phyloP scores from a whole-genome alignment of 108 stramenopile genomes.

The Skeletonema menzelii region DNA sequence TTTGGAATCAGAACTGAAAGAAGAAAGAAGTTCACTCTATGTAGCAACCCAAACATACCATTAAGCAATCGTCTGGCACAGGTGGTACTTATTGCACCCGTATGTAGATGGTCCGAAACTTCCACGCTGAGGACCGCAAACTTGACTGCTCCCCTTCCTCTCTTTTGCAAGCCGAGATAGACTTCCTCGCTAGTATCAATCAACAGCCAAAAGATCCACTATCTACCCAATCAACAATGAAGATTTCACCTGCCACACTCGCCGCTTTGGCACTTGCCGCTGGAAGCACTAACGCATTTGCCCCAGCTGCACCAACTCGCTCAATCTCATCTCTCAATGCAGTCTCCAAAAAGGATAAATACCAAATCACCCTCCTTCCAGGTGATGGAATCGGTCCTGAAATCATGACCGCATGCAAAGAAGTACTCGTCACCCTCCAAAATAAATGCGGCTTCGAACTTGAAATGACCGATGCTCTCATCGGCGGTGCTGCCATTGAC shows the following conservation, averaged over 20 bases:
- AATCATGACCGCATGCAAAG: slow-evolving; percentile 90
- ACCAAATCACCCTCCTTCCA: slow-evolving; percentile 83
- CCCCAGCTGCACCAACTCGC: slow-evolving; percentile 20
- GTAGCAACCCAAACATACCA: too few relatives aligned
- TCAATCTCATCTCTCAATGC: slow-evolving; percentile 35
- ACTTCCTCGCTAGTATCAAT: not conserved
- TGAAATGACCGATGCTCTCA: slow-evolving; percentile 91
- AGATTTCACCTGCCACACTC: not conserved
- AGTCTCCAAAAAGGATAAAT: slow-evolving; percentile 85
- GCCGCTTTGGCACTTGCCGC: slow-evolving; percentile 12
- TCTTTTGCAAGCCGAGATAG: not conserved
- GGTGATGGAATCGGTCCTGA: slow-evolving; percentile 94
- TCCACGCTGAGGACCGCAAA: not conserved
- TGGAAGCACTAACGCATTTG: slow-evolving; percentile 34
- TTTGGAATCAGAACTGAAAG: too few relatives aligned
- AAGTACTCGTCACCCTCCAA: slow-evolving; percentile 65
- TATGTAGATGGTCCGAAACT: too few relatives aligned
- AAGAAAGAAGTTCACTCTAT: too few relatives aligned
- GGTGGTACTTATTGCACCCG: too few relatives aligned
- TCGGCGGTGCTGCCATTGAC: slow-evolving; percentile 97
- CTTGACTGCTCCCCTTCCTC: not conserved
- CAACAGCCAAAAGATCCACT: not conserved
- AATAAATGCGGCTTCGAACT: slow-evolving; percentile 76
- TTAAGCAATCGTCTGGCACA: too few relatives aligned
- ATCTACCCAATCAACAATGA: not conserved